phyloP scores from a whole-genome alignment of 345 rosid species.

The Garcia nutans region DNA sequence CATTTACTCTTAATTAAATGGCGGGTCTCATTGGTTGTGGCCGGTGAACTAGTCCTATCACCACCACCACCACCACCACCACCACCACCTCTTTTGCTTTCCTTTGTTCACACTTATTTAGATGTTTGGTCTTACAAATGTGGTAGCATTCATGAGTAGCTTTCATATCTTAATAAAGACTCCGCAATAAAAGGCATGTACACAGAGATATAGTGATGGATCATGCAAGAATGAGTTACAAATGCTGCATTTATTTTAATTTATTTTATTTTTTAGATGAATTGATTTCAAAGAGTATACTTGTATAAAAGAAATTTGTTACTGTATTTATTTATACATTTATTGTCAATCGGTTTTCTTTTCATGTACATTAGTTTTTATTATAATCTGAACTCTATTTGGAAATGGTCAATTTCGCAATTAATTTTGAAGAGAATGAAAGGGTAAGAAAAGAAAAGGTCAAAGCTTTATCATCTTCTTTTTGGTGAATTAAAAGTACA shows the following conservation, averaged over 20 bases:
- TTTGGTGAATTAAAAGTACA: too few relatives aligned
- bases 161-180: neutral
- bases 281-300: too few relatives aligned
- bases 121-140: neutral
- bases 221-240: neutral
- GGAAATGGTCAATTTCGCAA: neutral
- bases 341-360: too few relatives aligned
- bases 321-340: neutral
- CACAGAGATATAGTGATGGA: neutral
- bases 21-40: slow-evolving; percentile 16
- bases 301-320: neutral
- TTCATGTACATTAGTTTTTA: neutral
- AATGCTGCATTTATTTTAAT: too few relatives aligned
- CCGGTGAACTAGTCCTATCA: slow-evolving; percentile 25
- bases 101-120: slow-evolving; percentile 2
- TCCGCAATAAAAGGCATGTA: neutral
- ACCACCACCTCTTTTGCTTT: neutral
- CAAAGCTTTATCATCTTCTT: too few relatives aligned
- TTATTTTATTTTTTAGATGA: too few relatives aligned
- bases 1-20: slow-evolving; percentile 12
- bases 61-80: neutral
- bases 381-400: neutral
- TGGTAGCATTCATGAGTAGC: neutral
- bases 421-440: neutral
- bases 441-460: too few relatives aligned